Evolutionary conservation across 768 basidiomycete genomes (phyloP), one percentile per base, ranked within the genome.

Genomic region (Lentinus tigrinus): DNA sequence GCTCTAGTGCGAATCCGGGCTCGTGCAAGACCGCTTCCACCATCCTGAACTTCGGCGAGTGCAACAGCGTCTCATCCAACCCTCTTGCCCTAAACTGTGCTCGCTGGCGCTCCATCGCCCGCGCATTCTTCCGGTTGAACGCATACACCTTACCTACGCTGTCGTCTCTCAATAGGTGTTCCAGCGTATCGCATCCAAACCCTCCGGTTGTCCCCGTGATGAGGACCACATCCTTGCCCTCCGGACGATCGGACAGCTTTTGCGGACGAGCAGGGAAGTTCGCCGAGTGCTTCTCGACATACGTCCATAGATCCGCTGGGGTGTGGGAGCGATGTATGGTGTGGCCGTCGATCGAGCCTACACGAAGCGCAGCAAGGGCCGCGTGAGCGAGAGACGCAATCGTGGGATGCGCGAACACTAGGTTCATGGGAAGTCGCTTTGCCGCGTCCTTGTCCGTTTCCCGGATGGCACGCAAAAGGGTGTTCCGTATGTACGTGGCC

Each of bases 351-450:
- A 46, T 31, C 23, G 47, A 31, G 23, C 60, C 43, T 31, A 11
- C 11, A 38, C 24, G 21, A 4, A 46, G 23, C 28, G 21, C 54
- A 27, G 4, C 43, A 8, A 38, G 21, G 19, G 69, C 52, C 31
- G 61, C 69, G 13, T 24, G 53, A 43, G 60, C 43, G 53, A 68
- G 69, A 5, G 69, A 55, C 47, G 68, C 65, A 27, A 81, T 73
- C 3, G 77, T 75, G 1, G 81, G 80, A 13, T 77, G 67, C 17
- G 69, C 67, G 44, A 73, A 75, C 8, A 82, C 72, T 51, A 77
- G 54, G 50, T 69, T 67, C 11, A 64, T 61, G 5, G 69, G 63
- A 7, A 81, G 48, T 2, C 42, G 51, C 10, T 58, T 55, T 10
- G 58, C 57, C 14, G 64, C 54, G 43, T 58, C 47, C 11, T 49